Conservation (phyloP, 176 grass and related monocot genomes). For the Ampelocalamus luodianensis region DNA sequence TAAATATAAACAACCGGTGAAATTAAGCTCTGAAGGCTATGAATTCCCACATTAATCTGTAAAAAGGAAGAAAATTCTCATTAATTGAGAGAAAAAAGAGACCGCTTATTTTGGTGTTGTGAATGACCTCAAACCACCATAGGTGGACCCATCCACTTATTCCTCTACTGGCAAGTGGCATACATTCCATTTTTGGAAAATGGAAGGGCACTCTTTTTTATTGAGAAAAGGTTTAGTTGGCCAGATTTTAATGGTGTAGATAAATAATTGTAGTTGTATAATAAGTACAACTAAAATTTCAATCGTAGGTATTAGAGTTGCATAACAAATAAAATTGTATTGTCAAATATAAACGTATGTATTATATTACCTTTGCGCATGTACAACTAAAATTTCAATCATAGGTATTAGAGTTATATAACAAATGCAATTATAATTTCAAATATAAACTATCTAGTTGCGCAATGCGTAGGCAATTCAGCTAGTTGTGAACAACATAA, state of each 20-base stretch:
- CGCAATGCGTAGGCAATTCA: not conserved
- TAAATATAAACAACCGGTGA: not conserved
- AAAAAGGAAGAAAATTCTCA: not conserved
- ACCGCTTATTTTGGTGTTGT: not conserved
- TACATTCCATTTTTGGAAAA: not conserved
- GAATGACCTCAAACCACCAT: conserved; percentile 2
- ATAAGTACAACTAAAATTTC: not conserved
- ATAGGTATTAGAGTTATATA: not conserved
- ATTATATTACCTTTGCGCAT: not conserved
- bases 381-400: not conserved
- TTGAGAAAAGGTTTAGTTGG: not conserved
- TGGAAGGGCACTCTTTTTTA: not conserved
- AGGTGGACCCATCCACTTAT: conserved; percentile 7
- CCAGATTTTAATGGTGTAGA: not conserved
- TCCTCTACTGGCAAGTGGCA: not conserved
- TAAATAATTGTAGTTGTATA: not conserved
- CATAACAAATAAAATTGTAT: not conserved
- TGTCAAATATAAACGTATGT: not conserved
- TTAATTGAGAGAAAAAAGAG: not conserved
- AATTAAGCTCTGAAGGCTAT: not conserved
- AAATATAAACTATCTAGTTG: not conserved
- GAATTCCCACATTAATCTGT: not conserved
- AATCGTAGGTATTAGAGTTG: not conserved
- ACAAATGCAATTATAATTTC: not conserved
- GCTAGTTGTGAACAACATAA: not conserved